Conservation (phyloP, 2,329 filamentous ascomycete genomes). For the Cercospora sp. region DNA sequence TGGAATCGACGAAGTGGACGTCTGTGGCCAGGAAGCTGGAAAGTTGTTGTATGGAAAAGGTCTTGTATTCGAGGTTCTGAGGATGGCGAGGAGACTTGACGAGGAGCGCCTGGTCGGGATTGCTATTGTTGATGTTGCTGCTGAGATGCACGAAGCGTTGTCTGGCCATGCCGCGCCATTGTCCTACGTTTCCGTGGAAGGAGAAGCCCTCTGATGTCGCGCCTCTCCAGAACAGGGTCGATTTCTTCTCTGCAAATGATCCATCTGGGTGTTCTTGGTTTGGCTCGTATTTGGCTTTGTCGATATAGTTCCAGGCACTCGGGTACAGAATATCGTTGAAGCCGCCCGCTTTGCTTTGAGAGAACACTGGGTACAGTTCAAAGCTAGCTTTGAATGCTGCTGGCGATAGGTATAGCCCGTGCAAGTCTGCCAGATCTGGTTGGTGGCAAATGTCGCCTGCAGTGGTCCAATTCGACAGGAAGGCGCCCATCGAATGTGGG, state of each 20-base stretch:
- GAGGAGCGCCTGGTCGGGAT: conserved; percentile 56
- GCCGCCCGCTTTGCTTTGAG: conserved; percentile 68
- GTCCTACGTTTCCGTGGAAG: conserved; percentile 46
- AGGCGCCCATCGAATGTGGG: conserved; percentile 66
- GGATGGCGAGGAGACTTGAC: conserved; percentile 45
- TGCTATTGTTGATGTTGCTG: conserved; percentile 56
- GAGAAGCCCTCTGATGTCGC: conserved; percentile 59
- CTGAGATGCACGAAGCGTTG: conserved; percentile 73
- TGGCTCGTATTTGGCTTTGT: conserved; percentile 56
- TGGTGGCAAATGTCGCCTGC: conserved; percentile 72
- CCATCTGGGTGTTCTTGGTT: conserved; percentile 54
- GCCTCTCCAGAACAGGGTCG: conserved; percentile 74
- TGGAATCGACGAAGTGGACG: conserved; percentile 60
- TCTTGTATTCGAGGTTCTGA: conserved; percentile 56
- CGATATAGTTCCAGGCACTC: conserved; percentile 61
- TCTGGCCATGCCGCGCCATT: conserved; percentile 66
- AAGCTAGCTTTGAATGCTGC: conserved; percentile 62
- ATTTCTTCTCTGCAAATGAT: conserved; percentile 62
- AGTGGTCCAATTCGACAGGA: conserved; percentile 64
- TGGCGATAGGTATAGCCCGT: conserved; percentile 70
- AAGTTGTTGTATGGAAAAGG: conserved; percentile 55
- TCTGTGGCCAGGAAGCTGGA: conserved; percentile 57
- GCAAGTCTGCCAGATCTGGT: conserved; percentile 71
- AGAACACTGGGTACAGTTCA: conserved; percentile 72
- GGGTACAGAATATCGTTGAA: conserved; percentile 77